Conservation (phyloP, 2,329 filamentous ascomycete genomes). For the Coleophoma cylindrospora region DNA sequence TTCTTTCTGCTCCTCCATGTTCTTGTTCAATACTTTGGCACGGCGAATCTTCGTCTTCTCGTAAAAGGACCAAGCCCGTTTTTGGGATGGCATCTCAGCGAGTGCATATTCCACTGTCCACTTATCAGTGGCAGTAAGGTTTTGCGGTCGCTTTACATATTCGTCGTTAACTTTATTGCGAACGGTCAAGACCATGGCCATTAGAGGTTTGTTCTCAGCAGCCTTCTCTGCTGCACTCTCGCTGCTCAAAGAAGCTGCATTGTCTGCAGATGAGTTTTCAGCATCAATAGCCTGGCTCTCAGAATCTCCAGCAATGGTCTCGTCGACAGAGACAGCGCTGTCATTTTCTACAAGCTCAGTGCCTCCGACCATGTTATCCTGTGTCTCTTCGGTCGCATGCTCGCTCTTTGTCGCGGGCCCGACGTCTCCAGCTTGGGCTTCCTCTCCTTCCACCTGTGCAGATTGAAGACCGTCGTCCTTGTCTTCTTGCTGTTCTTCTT, state of each 20-base stretch:
- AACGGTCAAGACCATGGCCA: constrained; percentile 60
- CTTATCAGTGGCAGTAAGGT: constrained; percentile 36
- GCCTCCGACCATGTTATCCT: neutral
- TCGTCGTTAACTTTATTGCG: constrained; percentile 67
- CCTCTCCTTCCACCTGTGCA: neutral
- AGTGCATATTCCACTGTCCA: constrained; percentile 82
- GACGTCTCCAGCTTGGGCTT: neutral
- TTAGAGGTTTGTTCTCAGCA: constrained; percentile 2
- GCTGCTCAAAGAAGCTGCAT: no score
- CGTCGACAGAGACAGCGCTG: neutral
- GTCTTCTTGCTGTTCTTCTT: constrained; percentile 1
- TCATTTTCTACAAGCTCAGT: neutral
- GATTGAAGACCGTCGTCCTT: neutral
- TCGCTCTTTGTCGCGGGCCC: neutral
- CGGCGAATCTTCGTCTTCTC: constrained; percentile 50
- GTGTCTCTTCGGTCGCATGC: neutral
- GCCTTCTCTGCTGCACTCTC: neutral
- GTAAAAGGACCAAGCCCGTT: constrained; percentile 46
- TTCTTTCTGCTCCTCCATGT: constrained; percentile 13
- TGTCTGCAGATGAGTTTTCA: constrained; percentile 1
- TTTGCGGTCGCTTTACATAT: constrained; percentile 55
- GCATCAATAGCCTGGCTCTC: neutral
- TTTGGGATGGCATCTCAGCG: constrained; percentile 47
- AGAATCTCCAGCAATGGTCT: neutral
- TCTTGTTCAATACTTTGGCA: constrained; percentile 32